A percentile compares a stretch with the other conserved stretches of the same genome.
phyloP scores from a whole-genome alignment of 768 basidiomycete genomes.

The Russula brevipes region DNA sequence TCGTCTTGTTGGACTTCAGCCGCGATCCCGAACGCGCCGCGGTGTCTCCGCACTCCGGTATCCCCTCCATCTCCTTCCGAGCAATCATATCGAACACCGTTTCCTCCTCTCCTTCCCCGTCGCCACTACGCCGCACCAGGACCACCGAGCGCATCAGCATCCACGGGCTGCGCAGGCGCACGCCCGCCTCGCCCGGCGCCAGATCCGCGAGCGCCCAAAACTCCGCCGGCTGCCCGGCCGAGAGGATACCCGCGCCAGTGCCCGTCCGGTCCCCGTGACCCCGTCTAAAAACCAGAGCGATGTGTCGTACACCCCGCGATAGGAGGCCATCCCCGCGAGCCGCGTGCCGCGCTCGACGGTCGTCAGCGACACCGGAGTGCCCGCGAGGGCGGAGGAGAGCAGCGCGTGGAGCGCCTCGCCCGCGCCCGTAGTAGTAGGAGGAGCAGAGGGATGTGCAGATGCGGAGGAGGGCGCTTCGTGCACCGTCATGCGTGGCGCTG shows the following conservation, averaged over 20 bases:
- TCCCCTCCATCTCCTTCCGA: constrained; percentile 58
- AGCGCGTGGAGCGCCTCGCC: constrained; percentile 9
- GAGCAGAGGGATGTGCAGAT: constrained; percentile 12
- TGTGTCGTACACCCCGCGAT: constrained; percentile 64
- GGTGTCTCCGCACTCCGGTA: constrained; percentile 49
- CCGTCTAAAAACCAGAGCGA: constrained; percentile 62
- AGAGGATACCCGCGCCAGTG: constrained; percentile 49
- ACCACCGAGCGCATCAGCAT: constrained; percentile 65
- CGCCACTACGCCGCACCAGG: constrained; percentile 31
- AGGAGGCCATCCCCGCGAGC: constrained; percentile 62
- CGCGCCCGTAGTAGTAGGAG: constrained; percentile 39
- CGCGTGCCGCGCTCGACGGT: constrained; percentile 28
- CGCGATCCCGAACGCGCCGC: constrained; percentile 45
- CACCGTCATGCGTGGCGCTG: constrained; percentile 35
- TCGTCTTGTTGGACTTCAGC: neutral
- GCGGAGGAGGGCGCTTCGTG: constrained; percentile 30
- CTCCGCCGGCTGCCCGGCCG: constrained; percentile 73
- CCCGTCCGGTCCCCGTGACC: constrained; percentile 10
- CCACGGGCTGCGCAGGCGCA: constrained; percentile 52
- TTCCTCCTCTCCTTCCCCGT: constrained; percentile 47
- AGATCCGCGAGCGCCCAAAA: constrained; percentile 66
- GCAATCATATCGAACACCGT: constrained; percentile 71
- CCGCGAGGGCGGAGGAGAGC: constrained; percentile 1
- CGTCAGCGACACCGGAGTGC: neutral
- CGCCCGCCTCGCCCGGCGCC: constrained; percentile 39